phyloP scores from a whole-genome alignment of 2,329 filamentous ascomycete species.

The Xenoacremonium recifei region DNA sequence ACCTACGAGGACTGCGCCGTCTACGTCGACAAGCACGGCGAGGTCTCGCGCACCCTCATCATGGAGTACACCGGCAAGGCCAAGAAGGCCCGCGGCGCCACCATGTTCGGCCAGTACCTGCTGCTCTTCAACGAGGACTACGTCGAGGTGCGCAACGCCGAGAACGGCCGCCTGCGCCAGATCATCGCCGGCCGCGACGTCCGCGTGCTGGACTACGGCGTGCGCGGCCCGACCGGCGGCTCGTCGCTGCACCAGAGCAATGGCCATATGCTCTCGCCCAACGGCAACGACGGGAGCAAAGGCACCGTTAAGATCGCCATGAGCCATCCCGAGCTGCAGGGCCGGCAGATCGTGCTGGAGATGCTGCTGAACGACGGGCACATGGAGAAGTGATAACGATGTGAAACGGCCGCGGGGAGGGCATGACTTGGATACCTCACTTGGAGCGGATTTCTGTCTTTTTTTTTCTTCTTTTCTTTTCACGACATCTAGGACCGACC shows the following conservation, averaged over 20 bases:
- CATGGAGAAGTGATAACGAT: slow-evolving; percentile 37
- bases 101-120: slow-evolving; percentile 88
- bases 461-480: too few species aligned
- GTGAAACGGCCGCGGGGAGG: slow-evolving; percentile 1
- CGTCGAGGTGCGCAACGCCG: slow-evolving; percentile 93
- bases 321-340: slow-evolving; percentile 85
- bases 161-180: slow-evolving; percentile 90
- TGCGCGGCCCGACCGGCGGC: slow-evolving; percentile 58
- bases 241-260: slow-evolving; percentile 36
- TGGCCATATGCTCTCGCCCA: slow-evolving; percentile 32
- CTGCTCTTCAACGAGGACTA: slow-evolving; percentile 95
- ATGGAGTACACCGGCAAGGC: slow-evolving; percentile 98
- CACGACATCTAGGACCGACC: too few species aligned
- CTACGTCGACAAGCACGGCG: slow-evolving; percentile 97
- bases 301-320: slow-evolving; percentile 91
- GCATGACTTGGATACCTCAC: too few species aligned
- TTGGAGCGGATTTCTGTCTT: too few species aligned
- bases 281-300: slow-evolving; percentile 49
- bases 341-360: slow-evolving; percentile 86
- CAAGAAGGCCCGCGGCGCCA: slow-evolving; percentile 75
- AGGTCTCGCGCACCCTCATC: slow-evolving; percentile 88
- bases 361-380: slow-evolving; percentile 90
- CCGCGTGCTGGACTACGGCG: slow-evolving; percentile 83
- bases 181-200: slow-evolving; percentile 93
- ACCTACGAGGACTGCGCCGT: slow-evolving; percentile 96